phyloP scores from a whole-genome alignment of 1,284 basidiomycete species.

The Lentinula novae-zelandiae region DNA sequence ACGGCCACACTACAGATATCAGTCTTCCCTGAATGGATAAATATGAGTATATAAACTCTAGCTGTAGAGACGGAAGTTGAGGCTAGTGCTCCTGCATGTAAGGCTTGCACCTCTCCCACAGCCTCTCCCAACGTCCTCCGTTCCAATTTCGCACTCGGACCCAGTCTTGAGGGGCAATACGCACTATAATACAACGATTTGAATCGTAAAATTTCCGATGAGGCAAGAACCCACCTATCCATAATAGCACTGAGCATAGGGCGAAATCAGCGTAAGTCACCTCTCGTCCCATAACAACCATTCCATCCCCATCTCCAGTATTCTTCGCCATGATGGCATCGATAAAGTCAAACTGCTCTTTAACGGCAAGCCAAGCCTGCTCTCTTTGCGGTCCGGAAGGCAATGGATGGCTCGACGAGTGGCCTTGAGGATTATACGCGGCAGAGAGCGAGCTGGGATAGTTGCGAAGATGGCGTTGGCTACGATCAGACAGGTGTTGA shows the following conservation, averaged over 20 bases:
- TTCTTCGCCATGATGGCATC: constrained; percentile 65
- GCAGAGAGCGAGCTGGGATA: constrained; percentile 3
- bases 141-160: constrained; percentile 58
- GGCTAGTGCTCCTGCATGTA: constrained; percentile 50
- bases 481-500: constrained; percentile 50
- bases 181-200: constrained; percentile 26
- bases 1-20: too few relatives aligned
- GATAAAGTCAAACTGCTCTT: constrained; percentile 63
- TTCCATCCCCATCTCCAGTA: constrained; percentile 49
- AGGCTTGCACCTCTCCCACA: constrained; percentile 55
- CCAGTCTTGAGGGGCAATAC: constrained; percentile 65
- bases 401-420: constrained; percentile 18
- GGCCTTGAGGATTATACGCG: background rate
- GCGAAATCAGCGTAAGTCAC: constrained; percentile 70
- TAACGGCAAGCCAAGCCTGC: constrained; percentile 58
- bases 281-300: constrained; percentile 60
- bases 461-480: constrained; percentile 48
- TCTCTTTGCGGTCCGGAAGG: constrained; percentile 47
- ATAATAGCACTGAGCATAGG: constrained; percentile 62
- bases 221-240: constrained; percentile 35
- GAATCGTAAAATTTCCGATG: background rate
- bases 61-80: background rate
- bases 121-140: constrained; percentile 53
- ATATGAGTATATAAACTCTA: background rate
- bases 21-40: too few relatives aligned